Evolutionary conservation across 345 rosid species (phyloP).

Genomic region (Hibiscus trionum): DNA sequence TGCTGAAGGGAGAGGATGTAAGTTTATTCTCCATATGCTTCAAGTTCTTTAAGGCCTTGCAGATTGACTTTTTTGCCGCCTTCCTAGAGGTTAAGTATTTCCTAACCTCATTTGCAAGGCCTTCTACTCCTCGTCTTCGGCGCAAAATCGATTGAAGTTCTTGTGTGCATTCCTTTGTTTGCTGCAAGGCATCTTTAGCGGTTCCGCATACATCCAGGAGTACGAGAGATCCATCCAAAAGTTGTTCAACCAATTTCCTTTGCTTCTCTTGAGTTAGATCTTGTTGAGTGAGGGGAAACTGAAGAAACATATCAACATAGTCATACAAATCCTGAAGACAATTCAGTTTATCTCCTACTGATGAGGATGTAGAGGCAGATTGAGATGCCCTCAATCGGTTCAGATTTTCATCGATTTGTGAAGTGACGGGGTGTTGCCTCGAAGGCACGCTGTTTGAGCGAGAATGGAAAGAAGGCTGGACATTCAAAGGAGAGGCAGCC

Average conservation of each 20-base stretch:
- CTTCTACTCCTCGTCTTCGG: conserved; percentile 11
- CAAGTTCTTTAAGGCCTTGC: conserved; percentile 26
- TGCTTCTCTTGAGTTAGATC: background rate
- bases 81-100: conserved; percentile 39
- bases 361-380: conserved; percentile 3
- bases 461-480: conserved; percentile 25
- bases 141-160: conserved; percentile 11
- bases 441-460: conserved; percentile 45
- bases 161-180: conserved; percentile 9
- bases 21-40: conserved; percentile 16
- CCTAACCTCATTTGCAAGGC: conserved; percentile 14
- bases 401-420: conserved; percentile 27
- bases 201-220: conserved; percentile 11
- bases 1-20: background rate
- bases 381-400: conserved; percentile 22
- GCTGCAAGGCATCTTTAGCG: conserved; percentile 13
- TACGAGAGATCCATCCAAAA: conserved; percentile 12
- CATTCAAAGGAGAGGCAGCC: conserved; percentile 12
- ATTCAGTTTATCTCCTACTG: background rate
- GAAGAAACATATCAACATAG: background rate
- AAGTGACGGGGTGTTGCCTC: conserved; percentile 30
- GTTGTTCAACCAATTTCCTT: background rate
- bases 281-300: background rate
- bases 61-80: conserved; percentile 29
- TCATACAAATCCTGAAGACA: conserved; percentile 1